phyloP scores from a whole-genome alignment of 805 yeast genomes.

The Danielozyma ontarioensis region DNA sequence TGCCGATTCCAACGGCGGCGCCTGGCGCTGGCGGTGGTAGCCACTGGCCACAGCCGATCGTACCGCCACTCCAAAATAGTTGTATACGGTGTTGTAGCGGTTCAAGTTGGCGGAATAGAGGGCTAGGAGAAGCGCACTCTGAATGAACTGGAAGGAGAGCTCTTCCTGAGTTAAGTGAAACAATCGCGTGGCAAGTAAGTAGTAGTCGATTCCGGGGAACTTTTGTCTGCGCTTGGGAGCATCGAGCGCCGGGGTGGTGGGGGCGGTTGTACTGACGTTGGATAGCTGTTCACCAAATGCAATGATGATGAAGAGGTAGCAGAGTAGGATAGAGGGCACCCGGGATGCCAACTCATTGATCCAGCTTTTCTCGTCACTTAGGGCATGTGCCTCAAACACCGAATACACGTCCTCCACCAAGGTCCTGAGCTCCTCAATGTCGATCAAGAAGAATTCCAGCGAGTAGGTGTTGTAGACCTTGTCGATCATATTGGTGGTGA shows the following conservation, averaged over 20 bases:
- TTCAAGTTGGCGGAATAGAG: conserved; percentile 33
- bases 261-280: conserved; percentile 6
- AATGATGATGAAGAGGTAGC: conserved; percentile 27
- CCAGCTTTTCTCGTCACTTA: background rate
- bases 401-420: conserved; percentile 12
- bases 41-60: conserved; percentile 34
- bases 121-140: conserved; percentile 28
- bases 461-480: conserved; percentile 26
- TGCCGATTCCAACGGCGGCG: conserved; percentile 3
- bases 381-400: conserved; percentile 5
- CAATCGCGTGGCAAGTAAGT: conserved; percentile 25
- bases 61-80: conserved; percentile 35
- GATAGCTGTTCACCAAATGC: conserved; percentile 37
- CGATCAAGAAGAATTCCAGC: conserved; percentile 31
- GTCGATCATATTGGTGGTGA: conserved; percentile 17
- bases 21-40: conserved; percentile 26
- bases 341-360: background rate
- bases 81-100: conserved; percentile 33
- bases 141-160: conserved; percentile 27
- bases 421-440: conserved; percentile 12
- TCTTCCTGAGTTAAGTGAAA: conserved; percentile 28
- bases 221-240: conserved; percentile 1
- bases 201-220: conserved; percentile 33
- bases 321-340: conserved; percentile 2
- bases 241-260: conserved; percentile 1